Conservation (phyloP, 2,329 filamentous ascomycete genomes). For the Scedosporium dehoogii region DNA sequence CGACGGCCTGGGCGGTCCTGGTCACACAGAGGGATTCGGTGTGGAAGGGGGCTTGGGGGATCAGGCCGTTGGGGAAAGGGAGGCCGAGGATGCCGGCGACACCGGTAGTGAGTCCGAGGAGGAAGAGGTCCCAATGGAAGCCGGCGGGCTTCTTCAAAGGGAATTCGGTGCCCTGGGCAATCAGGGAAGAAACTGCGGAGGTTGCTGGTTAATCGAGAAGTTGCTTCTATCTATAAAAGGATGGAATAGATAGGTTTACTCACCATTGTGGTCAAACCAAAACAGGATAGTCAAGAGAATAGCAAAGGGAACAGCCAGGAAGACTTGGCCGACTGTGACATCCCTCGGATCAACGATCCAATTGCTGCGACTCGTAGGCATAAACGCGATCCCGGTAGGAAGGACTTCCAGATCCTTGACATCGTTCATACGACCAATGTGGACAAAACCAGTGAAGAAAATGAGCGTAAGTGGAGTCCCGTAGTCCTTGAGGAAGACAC, state of each 20-base stretch:
- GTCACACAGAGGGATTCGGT: slow-evolving; percentile 71
- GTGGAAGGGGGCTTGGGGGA: slow-evolving; percentile 76
- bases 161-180: slow-evolving; percentile 75
- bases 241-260: slow-evolving; percentile 10
- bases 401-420: slow-evolving; percentile 56
- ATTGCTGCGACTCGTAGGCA: slow-evolving; percentile 59
- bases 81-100: slow-evolving; percentile 66
- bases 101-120: slow-evolving; percentile 68
- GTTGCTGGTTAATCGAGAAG: background rate
- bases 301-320: slow-evolving; percentile 80
- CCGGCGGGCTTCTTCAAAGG: slow-evolving; percentile 71
- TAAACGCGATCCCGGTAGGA: slow-evolving; percentile 69
- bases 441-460: slow-evolving; percentile 85
- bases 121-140: slow-evolving; percentile 79
- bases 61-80: slow-evolving; percentile 74
- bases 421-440: slow-evolving; percentile 70
- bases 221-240: no score
- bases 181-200: slow-evolving; percentile 63
- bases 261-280: slow-evolving; percentile 84
- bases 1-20: slow-evolving; percentile 36
- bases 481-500: slow-evolving; percentile 83
- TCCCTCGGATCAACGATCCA: slow-evolving; percentile 84
- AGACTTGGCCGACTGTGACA: slow-evolving; percentile 60
- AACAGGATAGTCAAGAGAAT: slow-evolving; percentile 75
- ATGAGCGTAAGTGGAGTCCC: slow-evolving; percentile 73